Evolutionary conservation across 1,284 basidiomycete genomes (phyloP).

Genomic region (Cystobasidiaceae sp.): DNA sequence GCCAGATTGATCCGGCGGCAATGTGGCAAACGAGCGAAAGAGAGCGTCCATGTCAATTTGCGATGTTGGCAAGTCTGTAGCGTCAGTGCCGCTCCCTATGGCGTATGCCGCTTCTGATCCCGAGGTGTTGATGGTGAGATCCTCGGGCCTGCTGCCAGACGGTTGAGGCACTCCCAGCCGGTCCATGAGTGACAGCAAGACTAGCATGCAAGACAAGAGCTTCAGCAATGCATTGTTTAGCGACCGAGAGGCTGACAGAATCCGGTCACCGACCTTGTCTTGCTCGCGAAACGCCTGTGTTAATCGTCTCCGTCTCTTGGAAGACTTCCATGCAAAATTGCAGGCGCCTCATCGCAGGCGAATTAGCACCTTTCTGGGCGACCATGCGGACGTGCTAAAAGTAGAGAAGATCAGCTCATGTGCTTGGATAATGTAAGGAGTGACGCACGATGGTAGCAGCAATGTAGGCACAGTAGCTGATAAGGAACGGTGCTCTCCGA

Average conservation of each 20-base stretch:
- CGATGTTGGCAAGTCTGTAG: neutral
- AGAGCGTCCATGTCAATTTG: slow-evolving; percentile 8
- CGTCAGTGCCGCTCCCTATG: neutral
- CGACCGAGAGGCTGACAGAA: too few species aligned
- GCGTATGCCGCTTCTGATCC: too few species aligned
- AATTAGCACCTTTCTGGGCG: slow-evolving; percentile 35
- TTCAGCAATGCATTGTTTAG: too few species aligned
- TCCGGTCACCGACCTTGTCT: neutral
- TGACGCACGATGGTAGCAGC: slow-evolving; percentile 42
- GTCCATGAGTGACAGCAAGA: neutral
- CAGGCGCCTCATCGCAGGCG: slow-evolving; percentile 34
- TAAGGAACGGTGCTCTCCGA: slow-evolving; percentile 43
- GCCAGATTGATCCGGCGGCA: neutral
- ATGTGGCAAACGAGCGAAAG: neutral
- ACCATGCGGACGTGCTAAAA: slow-evolving; percentile 39
- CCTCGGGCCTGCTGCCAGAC: too few species aligned
- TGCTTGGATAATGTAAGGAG: neutral
- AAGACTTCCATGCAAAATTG: slow-evolving; percentile 38
- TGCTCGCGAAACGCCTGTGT: slow-evolving; percentile 39
- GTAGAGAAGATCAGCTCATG: neutral
- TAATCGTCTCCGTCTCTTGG: slow-evolving; percentile 38
- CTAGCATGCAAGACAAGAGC: too few species aligned
- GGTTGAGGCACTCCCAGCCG: neutral
- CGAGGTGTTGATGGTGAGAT: too few species aligned
- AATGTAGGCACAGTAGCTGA: slow-evolving; percentile 44